Conservation (phyloP, 179 eudicot genomes). For the Vitellaria paradoxa region DNA sequence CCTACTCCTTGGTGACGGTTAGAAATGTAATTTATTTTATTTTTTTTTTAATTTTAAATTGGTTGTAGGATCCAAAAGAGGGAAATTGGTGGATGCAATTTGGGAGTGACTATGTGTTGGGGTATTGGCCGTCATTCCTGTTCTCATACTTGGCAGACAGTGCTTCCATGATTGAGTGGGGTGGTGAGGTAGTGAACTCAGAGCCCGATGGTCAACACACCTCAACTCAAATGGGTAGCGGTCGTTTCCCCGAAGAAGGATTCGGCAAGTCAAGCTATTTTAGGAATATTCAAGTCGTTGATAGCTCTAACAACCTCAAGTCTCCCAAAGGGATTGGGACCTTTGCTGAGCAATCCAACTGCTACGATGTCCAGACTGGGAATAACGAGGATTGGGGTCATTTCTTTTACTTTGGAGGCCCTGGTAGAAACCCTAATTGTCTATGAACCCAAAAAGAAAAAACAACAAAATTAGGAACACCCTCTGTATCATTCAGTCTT, state of each 20-base stretch:
- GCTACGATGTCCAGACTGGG: constrained; percentile 88
- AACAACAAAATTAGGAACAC: background rate
- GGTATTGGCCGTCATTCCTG: constrained; percentile 90
- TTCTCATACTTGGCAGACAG: constrained; percentile 88
- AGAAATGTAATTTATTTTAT: background rate
- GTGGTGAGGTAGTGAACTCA: constrained; percentile 90
- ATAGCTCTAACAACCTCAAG: constrained; percentile 83
- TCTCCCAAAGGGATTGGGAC: constrained; percentile 82
- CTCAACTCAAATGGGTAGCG: constrained; percentile 91
- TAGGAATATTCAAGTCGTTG: constrained; percentile 85
- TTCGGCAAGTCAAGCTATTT: constrained; percentile 90
- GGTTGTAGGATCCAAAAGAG: constrained; percentile 78
- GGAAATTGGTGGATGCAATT: constrained; percentile 99
- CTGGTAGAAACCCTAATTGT: constrained; percentile 79
- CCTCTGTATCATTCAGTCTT: constrained; percentile 22
- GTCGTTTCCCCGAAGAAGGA: constrained; percentile 89
- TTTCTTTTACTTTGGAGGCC: constrained; percentile 87
- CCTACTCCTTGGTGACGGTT: too few relatives aligned
- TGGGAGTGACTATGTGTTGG: constrained; percentile 75
- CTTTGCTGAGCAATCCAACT: constrained; percentile 84
- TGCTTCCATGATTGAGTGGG: constrained; percentile 98
- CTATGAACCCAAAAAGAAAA: constrained; percentile 20
- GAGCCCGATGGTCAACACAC: constrained; percentile 80
- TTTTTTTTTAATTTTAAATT: background rate
- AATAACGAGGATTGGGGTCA: constrained; percentile 88